Evolutionary conservation across 148 eudicot species (phyloP).

Genomic region (Fagopyrum tataricum): DNA sequence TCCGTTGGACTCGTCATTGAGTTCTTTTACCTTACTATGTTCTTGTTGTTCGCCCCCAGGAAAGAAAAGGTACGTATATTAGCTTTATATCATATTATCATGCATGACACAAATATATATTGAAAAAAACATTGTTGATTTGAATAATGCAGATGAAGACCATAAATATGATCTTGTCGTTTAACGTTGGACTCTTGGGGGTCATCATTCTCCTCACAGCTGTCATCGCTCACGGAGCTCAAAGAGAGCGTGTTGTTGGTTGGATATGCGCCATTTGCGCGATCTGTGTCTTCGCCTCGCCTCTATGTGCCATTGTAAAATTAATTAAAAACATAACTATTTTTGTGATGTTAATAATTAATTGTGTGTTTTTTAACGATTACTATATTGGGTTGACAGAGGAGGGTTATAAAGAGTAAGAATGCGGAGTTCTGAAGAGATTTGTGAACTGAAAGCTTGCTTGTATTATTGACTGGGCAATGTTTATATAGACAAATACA

Average conservation of each 20-base stretch:
- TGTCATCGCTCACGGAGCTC: slow-evolving; percentile 28
- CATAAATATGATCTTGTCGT: slow-evolving; percentile 33
- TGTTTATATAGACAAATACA: no score
- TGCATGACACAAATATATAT: no score
- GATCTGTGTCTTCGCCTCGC: slow-evolving; percentile 51
- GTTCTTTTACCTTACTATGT: slow-evolving; percentile 37
- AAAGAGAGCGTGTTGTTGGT: slow-evolving; percentile 42
- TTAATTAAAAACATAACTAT: no score
- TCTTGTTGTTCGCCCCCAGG: slow-evolving; percentile 38
- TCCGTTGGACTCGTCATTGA: slow-evolving; percentile 46
- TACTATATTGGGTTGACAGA: no score
- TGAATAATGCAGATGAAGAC: slow-evolving; percentile 36
- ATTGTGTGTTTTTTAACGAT: no score
- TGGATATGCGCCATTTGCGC: slow-evolving; percentile 52
- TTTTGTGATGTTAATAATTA: no score
- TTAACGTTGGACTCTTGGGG: slow-evolving; percentile 45
- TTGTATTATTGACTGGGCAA: no score
- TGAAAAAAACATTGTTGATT: no score
- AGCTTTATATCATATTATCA: no score
- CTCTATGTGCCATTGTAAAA: slow-evolving; percentile 51
- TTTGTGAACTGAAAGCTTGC: no score
- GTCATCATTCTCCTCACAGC: slow-evolving; percentile 32
- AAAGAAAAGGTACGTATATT: slow-evolving; percentile 47
- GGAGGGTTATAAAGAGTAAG: neutral
- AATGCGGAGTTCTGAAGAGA: neutral